Base-by-base conservation (phyloP, 768 basidiomycete genomes). In the Candolleomyces eurysporus region DNA sequence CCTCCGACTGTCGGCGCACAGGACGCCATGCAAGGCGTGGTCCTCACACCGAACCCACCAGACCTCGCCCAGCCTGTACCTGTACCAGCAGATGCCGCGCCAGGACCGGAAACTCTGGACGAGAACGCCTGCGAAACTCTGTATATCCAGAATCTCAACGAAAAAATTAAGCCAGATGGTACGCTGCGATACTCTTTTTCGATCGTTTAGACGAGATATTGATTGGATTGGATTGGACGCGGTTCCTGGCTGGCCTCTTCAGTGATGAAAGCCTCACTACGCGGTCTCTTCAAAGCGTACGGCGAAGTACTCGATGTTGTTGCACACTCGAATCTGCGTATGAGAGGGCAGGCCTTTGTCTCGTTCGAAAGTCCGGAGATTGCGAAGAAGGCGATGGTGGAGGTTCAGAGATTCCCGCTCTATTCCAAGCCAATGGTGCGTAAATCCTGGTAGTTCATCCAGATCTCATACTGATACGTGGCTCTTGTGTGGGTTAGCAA, bases 261-360 rank as follows among this genome's bases (percentile, higher is more conserved):
- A 93, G 95, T 96, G 42, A 82, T 99, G 64, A 97, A 96, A 75
- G 79, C 92, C 57, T 93, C 94, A 4, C 78, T 99, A 50, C 83
- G 85, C 13, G 90, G 90, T 39, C 81, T 99, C 32, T 98, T 99
- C 83, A 94, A 94, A 73, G 83, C 89, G 14, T 99, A 98, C 69
- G 94, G 95, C 13, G 89, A 92, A 63, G 91, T 99, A 17, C 76
- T 98, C 30, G 94, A 96, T 70, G 94, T 99, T n/a, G 91, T 95
- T 19, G 95, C 96, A 10, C 97, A 99, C 73, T 77, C 81, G 57
- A 98, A 97, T 79, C 76, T 99, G 62, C 88, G 97, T 43, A 99
- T 99, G 97, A 84, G 97, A 43, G 97, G 97, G 16, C 97, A 99
- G 76, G 97, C 97, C 4, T 99, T 99, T 71, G 93, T 99, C 60